Conservation (phyloP, 768 basidiomycete species). For the Leccinum longicurvipes region DNA sequence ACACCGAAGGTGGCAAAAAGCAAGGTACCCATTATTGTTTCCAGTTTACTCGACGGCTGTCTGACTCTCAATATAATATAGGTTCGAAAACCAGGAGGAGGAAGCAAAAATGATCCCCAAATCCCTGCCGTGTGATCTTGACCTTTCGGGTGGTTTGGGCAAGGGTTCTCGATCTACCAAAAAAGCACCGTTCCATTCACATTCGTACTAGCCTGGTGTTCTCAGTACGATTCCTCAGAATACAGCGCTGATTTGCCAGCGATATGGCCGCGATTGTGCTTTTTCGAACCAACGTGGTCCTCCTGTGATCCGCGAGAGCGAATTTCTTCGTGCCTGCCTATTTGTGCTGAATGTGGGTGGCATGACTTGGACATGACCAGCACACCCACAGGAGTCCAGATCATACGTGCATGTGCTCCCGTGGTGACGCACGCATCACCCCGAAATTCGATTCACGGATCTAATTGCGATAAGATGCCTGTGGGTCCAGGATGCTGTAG, state of each 20-base stretch:
- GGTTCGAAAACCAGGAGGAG: neutral
- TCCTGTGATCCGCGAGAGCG: constrained; percentile 11
- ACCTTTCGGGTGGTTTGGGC: neutral
- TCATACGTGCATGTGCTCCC: neutral
- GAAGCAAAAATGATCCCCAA: neutral
- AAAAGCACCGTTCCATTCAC: neutral
- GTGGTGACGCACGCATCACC: neutral
- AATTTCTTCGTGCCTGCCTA: neutral
- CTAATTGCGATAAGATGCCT: constrained; percentile 15
- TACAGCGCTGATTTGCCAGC: constrained; percentile 5
- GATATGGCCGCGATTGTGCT: constrained; percentile 6
- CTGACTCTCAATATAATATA: constrained; percentile 12
- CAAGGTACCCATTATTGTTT: constrained; percentile 14
- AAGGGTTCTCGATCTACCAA: constrained; percentile 1
- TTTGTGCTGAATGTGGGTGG: neutral
- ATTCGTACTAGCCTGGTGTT: constrained; percentile 18
- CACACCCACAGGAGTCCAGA: neutral
- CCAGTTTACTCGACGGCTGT: neutral
- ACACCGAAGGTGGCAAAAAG: constrained; percentile 13
- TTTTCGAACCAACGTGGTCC: neutral
- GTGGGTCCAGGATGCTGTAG: constrained; percentile 25
- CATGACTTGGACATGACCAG: neutral
- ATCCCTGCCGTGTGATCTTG: constrained; percentile 1
- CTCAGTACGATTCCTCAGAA: neutral
- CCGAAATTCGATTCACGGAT: constrained; percentile 12